Evolutionary conservation across 1,139 yeast genomes (phyloP), one percentile per base, ranked within the genome.

Genomic region (Hansenula lynferdii): DNA sequence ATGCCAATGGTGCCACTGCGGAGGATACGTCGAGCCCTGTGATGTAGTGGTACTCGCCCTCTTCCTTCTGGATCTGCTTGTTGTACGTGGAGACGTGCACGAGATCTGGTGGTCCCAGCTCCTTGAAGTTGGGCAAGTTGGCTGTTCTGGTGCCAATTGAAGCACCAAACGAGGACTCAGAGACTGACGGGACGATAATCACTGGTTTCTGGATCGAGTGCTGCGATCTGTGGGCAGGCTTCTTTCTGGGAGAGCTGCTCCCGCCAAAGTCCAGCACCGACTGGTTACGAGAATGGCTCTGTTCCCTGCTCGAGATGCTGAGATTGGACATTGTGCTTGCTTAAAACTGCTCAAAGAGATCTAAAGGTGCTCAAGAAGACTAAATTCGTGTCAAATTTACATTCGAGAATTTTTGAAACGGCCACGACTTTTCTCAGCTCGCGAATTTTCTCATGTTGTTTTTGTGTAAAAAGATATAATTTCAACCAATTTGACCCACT

Each of bases 61-160:
- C 52, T 38, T 70, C 75, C 28, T 62, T 61, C 28, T 61, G 61
- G 8, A 56, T 49, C 12, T 61, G 56, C 34, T 56, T 62, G 41
- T 67, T 67, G 44, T 61, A 65, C 39, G 68, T 71, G 24, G 81
- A 65, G 20, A 79, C 56, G 55, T 85, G 95, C 37, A 95, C 85
- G 48, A 92, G 68, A 64, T 92, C 97, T 7, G 96, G 90, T 0
- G 96, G 96, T 0, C 98, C 98, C 38, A 92, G 50, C 31, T 67
- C 69, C 37, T 59, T 64, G 49, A 65, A 70, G 8, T 62, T 44
- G 8, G 60, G 50, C 28, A 71, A 49, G 1, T 64, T 49, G 8
- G 57, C 52, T 10, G 73, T 67, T 35, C 77, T 62, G 14, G 66
- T 59, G 8, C 60, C 64, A 36, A 72, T 56, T 15, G 74, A 64